phyloP scores from a whole-genome alignment of 345 rosid species.

The Microthlaspi erraticum region DNA sequence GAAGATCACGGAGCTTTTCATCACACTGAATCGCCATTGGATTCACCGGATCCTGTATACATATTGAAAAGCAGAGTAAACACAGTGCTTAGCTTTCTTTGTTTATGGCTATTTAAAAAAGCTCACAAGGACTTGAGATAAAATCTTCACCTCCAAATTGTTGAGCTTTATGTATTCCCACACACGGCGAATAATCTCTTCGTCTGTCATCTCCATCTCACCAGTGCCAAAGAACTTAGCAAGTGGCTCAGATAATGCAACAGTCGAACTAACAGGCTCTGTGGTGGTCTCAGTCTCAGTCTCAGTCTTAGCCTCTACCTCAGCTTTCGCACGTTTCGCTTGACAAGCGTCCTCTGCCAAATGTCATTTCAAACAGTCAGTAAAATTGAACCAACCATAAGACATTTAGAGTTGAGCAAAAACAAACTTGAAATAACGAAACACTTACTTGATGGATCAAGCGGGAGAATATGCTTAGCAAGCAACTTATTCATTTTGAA shows the following conservation, averaged over 20 bases:
- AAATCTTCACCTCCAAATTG: constrained; percentile 63
- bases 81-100: constrained; percentile 18
- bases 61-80: constrained; percentile 10
- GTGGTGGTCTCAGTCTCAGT: constrained; percentile 54
- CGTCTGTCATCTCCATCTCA: constrained; percentile 66
- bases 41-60: constrained; percentile 68
- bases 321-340: constrained; percentile 72
- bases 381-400: constrained; percentile 27
- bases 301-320: constrained; percentile 57
- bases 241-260: constrained; percentile 74
- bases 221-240: constrained; percentile 76
- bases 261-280: constrained; percentile 52
- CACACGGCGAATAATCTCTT: constrained; percentile 62
- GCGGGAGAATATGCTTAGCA: constrained; percentile 85
- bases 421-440: constrained; percentile 16
- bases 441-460: constrained; percentile 76
- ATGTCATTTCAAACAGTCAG: constrained; percentile 22
- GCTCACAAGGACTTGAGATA: neutral
- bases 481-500: constrained; percentile 97
- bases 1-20: constrained; percentile 75
- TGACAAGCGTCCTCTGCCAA: constrained; percentile 78
- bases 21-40: constrained; percentile 84
- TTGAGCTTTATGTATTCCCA: constrained; percentile 83
- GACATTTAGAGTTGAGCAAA: neutral
- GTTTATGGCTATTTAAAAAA: neutral